These are phyloP conservation scores for Hanseniaspora opuntiae DNA, from an alignment of 805 yeast genomes.

Conservation along the genomic window DNA sequence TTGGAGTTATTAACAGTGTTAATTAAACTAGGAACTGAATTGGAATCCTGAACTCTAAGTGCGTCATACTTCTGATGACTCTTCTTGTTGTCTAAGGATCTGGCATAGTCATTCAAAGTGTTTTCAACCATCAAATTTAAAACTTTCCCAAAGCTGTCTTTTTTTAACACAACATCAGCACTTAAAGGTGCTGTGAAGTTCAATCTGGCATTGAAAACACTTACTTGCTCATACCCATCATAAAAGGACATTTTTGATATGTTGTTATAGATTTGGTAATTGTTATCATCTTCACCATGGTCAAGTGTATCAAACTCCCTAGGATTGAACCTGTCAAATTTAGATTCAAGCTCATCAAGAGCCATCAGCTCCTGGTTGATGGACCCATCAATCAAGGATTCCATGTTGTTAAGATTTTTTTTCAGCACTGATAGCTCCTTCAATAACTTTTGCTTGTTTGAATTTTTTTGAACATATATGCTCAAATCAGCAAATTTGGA, in stretches of 20 bases:
- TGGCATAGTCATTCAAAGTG: conserved; percentile 19
- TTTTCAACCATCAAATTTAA: conserved; percentile 20
- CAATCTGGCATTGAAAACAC: conserved; percentile 24
- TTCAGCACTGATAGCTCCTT: conserved; percentile 8
- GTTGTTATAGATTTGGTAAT: conserved; percentile 4
- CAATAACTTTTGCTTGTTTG: conserved; percentile 6
- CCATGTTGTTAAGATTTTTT: conserved; percentile 8
- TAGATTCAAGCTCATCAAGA: conserved; percentile 4
- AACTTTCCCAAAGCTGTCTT: conserved; percentile 24
- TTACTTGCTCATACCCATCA: conserved; percentile 22
- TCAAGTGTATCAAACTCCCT: conserved; percentile 6
- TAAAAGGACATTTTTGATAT: conserved; percentile 22
- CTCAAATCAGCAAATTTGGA: conserved; percentile 11
- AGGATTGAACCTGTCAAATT: conserved; percentile 9
- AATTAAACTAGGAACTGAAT: conserved; percentile 4
- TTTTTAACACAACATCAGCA: conserved; percentile 20
- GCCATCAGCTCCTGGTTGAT: conserved; percentile 10
- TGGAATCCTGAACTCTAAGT: conserved; percentile 12
- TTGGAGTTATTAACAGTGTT: conserved; percentile 5
- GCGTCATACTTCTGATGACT: conserved; percentile 11
- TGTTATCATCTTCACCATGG: background rate
- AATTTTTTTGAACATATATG: conserved; percentile 4
- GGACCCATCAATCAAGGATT: conserved; percentile 4
- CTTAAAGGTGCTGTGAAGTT: conserved; percentile 26
- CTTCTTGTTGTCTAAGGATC: conserved; percentile 9